phyloP scores from a whole-genome alignment of 192 early-diverging fungal genomes.

The Mortierella alpina region DNA sequence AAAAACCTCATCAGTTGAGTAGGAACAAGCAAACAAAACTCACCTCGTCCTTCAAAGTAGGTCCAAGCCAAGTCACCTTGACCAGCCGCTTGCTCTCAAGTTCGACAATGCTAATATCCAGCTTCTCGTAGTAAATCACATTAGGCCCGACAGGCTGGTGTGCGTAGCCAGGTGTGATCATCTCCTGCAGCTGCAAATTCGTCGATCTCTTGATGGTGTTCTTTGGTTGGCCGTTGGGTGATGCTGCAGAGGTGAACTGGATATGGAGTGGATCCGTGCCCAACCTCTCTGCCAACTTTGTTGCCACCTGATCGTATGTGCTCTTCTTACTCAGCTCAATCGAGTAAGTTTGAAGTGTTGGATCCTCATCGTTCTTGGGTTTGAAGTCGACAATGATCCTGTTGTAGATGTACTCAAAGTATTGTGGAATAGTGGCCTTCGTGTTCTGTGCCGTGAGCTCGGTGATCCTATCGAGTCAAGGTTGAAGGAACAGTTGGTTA shows the following conservation, averaged over 20 bases:
- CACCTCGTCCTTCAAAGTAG: slow-evolving; percentile 74
- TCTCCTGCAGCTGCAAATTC: slow-evolving; percentile 53
- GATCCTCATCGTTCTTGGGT: slow-evolving; percentile 59
- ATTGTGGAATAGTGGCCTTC: slow-evolving; percentile 68
- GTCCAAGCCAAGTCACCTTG: slow-evolving; percentile 78
- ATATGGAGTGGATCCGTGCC: slow-evolving; percentile 78
- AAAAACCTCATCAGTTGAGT: not conserved
- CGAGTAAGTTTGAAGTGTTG: slow-evolving; percentile 51
- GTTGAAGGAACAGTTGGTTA: not conserved
- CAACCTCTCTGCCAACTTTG: slow-evolving; percentile 71
- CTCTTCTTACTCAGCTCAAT: slow-evolving; percentile 75
- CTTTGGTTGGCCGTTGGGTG: slow-evolving; percentile 39
- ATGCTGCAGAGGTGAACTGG: slow-evolving; percentile 68
- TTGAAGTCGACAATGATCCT: slow-evolving; percentile 80
- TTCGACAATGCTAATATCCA: slow-evolving; percentile 86
- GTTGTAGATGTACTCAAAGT: slow-evolving; percentile 84
- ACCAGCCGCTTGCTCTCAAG: slow-evolving; percentile 83
- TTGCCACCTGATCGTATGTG: slow-evolving; percentile 75
- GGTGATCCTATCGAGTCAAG: slow-evolving; percentile 16
- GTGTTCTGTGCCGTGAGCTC: slow-evolving; percentile 56
- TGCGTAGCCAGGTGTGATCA: slow-evolving; percentile 44
- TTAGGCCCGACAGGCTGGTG: slow-evolving; percentile 40
- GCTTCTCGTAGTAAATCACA: slow-evolving; percentile 83
- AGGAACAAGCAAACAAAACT: not conserved
- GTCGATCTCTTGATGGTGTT: slow-evolving; percentile 42